phyloP scores from a whole-genome alignment of 2,329 filamentous ascomycete genomes.

The Exserohilum rostratum region DNA sequence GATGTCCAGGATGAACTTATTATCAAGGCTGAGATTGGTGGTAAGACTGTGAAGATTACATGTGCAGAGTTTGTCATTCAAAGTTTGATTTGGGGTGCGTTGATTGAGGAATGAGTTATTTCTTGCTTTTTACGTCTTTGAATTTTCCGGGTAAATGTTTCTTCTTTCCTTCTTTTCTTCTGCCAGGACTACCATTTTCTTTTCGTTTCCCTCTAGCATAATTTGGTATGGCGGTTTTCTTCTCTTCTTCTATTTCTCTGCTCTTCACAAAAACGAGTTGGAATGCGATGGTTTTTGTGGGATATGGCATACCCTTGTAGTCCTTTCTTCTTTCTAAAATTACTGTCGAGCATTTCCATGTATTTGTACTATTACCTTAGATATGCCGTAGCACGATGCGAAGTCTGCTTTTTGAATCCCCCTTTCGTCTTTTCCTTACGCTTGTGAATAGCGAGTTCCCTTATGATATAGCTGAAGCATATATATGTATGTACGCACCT shows the following conservation, averaged over 20 bases:
- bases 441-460: too few relatives aligned
- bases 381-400: neutral
- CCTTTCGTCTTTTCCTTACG: neutral
- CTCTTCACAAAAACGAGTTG: too few relatives aligned
- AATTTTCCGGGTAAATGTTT: neutral
- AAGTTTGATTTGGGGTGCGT: constrained; percentile 82
- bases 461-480: too few relatives aligned
- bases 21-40: constrained; percentile 45
- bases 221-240: neutral
- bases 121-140: neutral
- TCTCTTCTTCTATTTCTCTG: too few relatives aligned
- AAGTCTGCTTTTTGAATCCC: neutral
- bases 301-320: neutral
- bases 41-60: constrained; percentile 68
- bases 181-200: neutral
- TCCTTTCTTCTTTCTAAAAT: neutral
- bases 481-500: too few relatives aligned
- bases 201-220: neutral
- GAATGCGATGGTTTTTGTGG: too few relatives aligned
- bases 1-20: constrained; percentile 32
- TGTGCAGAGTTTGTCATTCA: constrained; percentile 89
- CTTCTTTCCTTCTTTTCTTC: neutral
- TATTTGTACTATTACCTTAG: neutral
- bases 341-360: neutral
- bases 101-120: constrained; percentile 65